Percentiles rank a stretch among this genome's conserved stretches.
Evolutionary conservation across 164 flowering plant species (phyloP).

Genomic region (Sedum album): DNA sequence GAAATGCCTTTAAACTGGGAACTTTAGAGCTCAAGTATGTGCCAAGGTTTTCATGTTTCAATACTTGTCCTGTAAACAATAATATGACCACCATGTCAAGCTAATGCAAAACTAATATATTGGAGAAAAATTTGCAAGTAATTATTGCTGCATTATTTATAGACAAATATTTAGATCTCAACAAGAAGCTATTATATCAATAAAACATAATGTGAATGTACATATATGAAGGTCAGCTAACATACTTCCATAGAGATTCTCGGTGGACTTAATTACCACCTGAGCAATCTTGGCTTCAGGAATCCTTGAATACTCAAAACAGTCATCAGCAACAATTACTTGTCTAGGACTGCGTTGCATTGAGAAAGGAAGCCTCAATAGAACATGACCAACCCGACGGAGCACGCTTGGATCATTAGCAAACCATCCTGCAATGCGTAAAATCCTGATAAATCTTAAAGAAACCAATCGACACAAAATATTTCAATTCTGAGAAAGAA

Average conservation of each 20-base stretch:
- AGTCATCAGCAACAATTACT: constrained; percentile 77
- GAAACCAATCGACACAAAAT: not conserved
- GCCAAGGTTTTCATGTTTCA: constrained; percentile 63
- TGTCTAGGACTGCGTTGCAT: constrained; percentile 62
- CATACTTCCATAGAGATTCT: constrained; percentile 94
- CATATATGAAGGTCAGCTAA: constrained; percentile 6
- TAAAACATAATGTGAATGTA: constrained; percentile 2
- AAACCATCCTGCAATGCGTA: constrained; percentile 61
- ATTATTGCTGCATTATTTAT: no score
- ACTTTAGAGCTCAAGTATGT: constrained; percentile 52
- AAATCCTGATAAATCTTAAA: not conserved
- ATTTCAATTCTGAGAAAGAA: no score
- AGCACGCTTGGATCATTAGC: constrained; percentile 73
- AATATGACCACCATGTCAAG: not conserved
- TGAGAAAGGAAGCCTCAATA: constrained; percentile 68
- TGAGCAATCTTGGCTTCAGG: constrained; percentile 42
- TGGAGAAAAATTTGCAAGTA: no score
- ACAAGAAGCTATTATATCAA: not conserved
- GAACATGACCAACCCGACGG: constrained; percentile 75
- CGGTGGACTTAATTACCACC: constrained; percentile 62
- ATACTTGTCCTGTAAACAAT: constrained; percentile 48
- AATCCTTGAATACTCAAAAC: constrained; percentile 45
- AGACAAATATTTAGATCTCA: not conserved
- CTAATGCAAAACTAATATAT: not conserved
- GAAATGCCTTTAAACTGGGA: constrained; percentile 63